These are phyloP conservation scores for Zygosaccharomyces kombuchaensis DNA, from an alignment of 805 yeast species.

Conservation along the genomic window DNA sequence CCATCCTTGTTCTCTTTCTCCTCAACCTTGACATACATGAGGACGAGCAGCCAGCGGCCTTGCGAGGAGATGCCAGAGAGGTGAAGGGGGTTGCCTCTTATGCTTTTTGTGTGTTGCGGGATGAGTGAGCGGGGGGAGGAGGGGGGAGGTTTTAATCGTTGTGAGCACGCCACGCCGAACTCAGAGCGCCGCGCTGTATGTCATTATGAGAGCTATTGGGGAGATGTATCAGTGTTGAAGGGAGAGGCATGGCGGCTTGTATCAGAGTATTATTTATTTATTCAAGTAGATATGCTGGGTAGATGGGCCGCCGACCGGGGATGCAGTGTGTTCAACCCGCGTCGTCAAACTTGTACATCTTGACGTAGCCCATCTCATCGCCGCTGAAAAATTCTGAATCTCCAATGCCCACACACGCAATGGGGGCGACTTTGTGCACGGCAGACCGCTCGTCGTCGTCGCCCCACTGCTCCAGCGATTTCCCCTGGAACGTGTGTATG, in stretches of 20 bases:
- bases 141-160: not conserved
- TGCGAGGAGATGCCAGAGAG: not conserved
- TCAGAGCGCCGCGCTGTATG: too few species aligned
- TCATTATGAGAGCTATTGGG: too few species aligned
- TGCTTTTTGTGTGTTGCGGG: not conserved
- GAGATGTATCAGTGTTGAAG: too few species aligned
- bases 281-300: not conserved
- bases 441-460: constrained; percentile 1
- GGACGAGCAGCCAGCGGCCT: not conserved
- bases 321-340: not conserved
- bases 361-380: constrained; percentile 82
- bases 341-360: constrained; percentile 67
- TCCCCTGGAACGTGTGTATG: constrained; percentile 83
- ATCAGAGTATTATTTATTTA: not conserved
- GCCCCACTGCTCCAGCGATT: constrained; percentile 15
- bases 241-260: too few species aligned
- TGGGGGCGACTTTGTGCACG: constrained; percentile 26
- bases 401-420: constrained; percentile 74
- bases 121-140: not conserved
- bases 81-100: not conserved
- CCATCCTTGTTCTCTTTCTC: constrained; percentile 2
- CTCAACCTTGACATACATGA: constrained; percentile 15
- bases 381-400: constrained; percentile 90
- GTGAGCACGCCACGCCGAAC: not conserved
- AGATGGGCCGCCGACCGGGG: too few species aligned